Conservation (phyloP, 805 yeast species). For the Suhomyces sp. region DNA sequence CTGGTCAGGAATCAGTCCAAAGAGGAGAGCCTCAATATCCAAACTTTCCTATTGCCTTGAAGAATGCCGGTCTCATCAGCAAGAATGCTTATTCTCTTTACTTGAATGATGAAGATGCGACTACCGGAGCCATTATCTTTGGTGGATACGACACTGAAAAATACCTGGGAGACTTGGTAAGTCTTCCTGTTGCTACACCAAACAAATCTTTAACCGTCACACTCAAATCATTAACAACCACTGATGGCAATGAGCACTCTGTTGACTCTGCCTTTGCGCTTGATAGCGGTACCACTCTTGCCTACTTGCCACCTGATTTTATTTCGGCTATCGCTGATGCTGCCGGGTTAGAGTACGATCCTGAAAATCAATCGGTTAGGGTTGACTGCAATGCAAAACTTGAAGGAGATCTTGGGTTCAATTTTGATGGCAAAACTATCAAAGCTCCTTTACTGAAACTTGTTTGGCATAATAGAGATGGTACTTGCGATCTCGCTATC, state of each 20-base stretch:
- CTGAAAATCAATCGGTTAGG: neutral
- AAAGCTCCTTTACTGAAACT: conserved; percentile 4
- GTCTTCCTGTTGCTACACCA: conserved; percentile 6
- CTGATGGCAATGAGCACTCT: neutral
- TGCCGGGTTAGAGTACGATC: neutral
- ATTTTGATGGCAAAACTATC: conserved; percentile 6
- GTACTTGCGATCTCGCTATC: neutral
- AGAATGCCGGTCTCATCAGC: conserved; percentile 26
- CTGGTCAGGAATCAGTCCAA: neutral
- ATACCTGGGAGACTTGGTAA: conserved; percentile 13
- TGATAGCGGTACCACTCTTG: conserved; percentile 10
- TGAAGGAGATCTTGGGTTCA: neutral
- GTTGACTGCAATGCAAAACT: neutral
- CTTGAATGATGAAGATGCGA: conserved; percentile 14
- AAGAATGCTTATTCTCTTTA: conserved; percentile 23
- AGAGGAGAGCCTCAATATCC: neutral
- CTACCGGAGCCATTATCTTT: conserved; percentile 22
- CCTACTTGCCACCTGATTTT: conserved; percentile 5
- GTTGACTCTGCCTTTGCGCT: neutral
- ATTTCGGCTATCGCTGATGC: neutral
- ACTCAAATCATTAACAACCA: neutral
- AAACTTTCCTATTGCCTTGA: conserved; percentile 18
- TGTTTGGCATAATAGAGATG: neutral
- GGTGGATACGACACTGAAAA: conserved; percentile 32
- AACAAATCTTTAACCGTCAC: neutral